Conservation (phyloP, 2,329 filamentous ascomycete genomes). For the Xylariaceae sp. region DNA sequence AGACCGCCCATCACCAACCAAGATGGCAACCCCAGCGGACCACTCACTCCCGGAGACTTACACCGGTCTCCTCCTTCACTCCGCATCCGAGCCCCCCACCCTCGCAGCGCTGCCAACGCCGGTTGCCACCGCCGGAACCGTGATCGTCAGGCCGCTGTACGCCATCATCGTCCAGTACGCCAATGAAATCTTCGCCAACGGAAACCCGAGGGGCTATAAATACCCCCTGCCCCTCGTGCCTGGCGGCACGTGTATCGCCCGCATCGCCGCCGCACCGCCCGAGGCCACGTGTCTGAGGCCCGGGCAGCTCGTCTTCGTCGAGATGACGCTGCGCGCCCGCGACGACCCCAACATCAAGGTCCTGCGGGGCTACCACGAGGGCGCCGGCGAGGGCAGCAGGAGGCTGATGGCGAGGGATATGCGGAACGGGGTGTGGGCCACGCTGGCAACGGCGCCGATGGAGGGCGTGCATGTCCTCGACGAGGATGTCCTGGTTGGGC, state of each 20-base stretch:
- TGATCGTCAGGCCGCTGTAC: slow-evolving; percentile 20
- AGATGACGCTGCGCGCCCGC: slow-evolving; percentile 21
- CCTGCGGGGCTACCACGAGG: slow-evolving; percentile 17
- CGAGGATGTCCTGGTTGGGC: slow-evolving; percentile 10
- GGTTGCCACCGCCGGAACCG: slow-evolving; percentile 15
- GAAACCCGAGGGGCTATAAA: slow-evolving; percentile 21
- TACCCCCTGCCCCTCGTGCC: slow-evolving; percentile 21
- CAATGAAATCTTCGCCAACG: slow-evolving; percentile 22
- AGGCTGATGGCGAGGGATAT: slow-evolving; percentile 14
- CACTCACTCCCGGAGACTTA: slow-evolving; percentile 17
- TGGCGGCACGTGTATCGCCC: slow-evolving; percentile 19
- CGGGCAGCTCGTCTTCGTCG: slow-evolving; percentile 18
- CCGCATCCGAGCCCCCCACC: slow-evolving; percentile 15
- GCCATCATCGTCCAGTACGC: slow-evolving; percentile 24
- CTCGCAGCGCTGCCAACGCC: slow-evolving; percentile 14
- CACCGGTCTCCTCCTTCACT: slow-evolving; percentile 18
- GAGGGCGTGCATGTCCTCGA: slow-evolving; percentile 18
- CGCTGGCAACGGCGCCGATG: slow-evolving; percentile 8
- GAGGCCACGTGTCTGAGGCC: slow-evolving; percentile 16
- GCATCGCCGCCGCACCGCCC: slow-evolving; percentile 15
- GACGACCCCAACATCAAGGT: slow-evolving; percentile 18
- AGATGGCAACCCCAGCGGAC: slow-evolving; percentile 8
- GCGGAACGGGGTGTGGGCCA: slow-evolving; percentile 19
- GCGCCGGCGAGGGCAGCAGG: slow-evolving; percentile 7
- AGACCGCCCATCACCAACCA: slow-evolving; percentile 2